Evolutionary conservation across 2,329 filamentous ascomycete genomes (phyloP).

Genomic region (Sporothrix dimorphospora): DNA sequence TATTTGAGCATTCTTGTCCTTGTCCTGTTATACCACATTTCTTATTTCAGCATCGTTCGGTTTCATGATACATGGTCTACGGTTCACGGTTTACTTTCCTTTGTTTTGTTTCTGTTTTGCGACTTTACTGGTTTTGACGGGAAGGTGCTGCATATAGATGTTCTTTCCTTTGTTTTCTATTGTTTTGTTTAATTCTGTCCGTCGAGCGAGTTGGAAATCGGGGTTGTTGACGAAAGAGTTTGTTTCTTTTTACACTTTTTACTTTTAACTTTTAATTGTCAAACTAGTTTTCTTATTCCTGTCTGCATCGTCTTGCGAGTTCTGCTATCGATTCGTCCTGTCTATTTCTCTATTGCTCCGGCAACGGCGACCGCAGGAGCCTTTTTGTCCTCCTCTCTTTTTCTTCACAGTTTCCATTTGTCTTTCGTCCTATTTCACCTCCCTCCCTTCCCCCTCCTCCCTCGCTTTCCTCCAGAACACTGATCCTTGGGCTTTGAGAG

Average conservation of each 20-base stretch:
- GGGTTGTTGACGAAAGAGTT: background rate
- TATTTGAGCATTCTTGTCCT: conserved; percentile 1
- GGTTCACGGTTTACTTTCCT: background rate
- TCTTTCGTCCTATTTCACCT: background rate
- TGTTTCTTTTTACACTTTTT: background rate
- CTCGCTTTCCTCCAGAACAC: conserved; percentile 11
- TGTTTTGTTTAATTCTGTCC: background rate
- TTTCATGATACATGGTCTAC: conserved; percentile 14
- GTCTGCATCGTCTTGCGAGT: background rate
- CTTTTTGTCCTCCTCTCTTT: background rate
- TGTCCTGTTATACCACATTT: conserved; percentile 2
- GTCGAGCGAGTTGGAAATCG: background rate
- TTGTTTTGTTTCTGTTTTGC: conserved; percentile 2
- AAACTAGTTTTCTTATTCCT: too few relatives aligned
- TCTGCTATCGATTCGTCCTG: background rate
- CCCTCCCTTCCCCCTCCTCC: background rate
- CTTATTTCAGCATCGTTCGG: background rate
- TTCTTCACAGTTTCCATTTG: background rate
- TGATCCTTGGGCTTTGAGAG: conserved; percentile 34
- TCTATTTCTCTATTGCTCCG: background rate
- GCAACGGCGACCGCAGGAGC: background rate
- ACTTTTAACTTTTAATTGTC: background rate
- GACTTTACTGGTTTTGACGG: too few relatives aligned
- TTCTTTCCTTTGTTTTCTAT: background rate
- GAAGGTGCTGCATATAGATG: too few relatives aligned